Percentiles rank a stretch among this genome's conserved stretches.
These are phyloP conservation scores for Trichosporon coremiiforme DNA, from an alignment of 1,284 basidiomycete genomes.

Conservation along the genomic window DNA sequence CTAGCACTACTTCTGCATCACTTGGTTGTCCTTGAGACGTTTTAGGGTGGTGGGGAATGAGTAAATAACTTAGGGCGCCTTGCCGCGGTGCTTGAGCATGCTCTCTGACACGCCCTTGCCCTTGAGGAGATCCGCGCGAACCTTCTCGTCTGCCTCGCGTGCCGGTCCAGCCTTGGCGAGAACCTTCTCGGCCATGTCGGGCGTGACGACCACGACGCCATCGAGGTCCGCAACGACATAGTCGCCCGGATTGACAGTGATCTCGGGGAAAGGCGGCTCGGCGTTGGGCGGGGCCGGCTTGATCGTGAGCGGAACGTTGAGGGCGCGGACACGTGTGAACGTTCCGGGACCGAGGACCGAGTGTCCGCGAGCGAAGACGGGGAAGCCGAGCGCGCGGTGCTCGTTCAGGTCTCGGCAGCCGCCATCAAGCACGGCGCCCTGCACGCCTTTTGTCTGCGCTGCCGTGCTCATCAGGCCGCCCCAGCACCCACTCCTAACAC, in stretches of 20 bases:
- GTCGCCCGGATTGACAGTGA: constrained; percentile 74
- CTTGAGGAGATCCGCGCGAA: constrained; percentile 72
- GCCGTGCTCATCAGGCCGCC: constrained; percentile 59
- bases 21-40: background rate
- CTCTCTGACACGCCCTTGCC: constrained; percentile 75
- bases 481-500: constrained; percentile 47
- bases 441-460: constrained; percentile 53
- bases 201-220: constrained; percentile 83
- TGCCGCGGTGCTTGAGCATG: constrained; percentile 64
- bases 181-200: constrained; percentile 63
- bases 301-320: constrained; percentile 74
- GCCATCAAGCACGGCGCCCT: constrained; percentile 58
- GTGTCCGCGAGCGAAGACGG: constrained; percentile 45
- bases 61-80: constrained; percentile 26
- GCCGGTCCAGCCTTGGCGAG: constrained; percentile 65
- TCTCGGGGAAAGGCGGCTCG: constrained; percentile 53
- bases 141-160: constrained; percentile 69
- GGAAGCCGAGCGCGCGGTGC: constrained; percentile 54
- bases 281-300: constrained; percentile 28
- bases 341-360: constrained; percentile 74
- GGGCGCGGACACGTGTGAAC: constrained; percentile 77
- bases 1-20: constrained; percentile 21
- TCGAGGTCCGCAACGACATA: constrained; percentile 83
- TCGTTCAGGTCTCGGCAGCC: constrained; percentile 58
- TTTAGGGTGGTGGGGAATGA: too few species aligned